A percentile compares a stretch with the other conserved stretches of the same genome.
Conservation (phyloP, 441 rosid species). For the Heliophila coronopifolia region DNA sequence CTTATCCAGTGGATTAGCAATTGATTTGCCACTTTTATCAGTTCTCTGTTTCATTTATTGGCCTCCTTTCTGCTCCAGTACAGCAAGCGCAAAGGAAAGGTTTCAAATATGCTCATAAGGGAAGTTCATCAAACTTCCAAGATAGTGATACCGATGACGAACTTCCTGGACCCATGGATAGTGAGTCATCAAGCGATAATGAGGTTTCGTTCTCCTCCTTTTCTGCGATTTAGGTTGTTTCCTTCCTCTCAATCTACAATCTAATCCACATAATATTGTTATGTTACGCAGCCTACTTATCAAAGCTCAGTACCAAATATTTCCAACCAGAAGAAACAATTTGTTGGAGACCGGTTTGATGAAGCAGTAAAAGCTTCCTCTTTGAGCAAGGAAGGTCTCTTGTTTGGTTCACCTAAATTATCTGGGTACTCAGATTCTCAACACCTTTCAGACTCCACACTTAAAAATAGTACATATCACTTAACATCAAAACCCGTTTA, state of each 20-base stretch:
- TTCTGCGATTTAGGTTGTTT: slow-evolving; percentile 1
- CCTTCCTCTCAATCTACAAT: slow-evolving; percentile 12
- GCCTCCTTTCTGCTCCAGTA: slow-evolving; percentile 35
- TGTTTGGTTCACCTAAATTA: slow-evolving; percentile 34
- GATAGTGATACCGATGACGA: slow-evolving; percentile 37
- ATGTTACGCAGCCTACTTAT: slow-evolving; percentile 35
- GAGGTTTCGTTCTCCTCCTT: slow-evolving; percentile 43
- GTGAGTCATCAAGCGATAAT: slow-evolving; percentile 52
- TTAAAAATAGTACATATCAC: slow-evolving; percentile 6
- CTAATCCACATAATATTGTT: not conserved
- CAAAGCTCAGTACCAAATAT: slow-evolving; percentile 30
- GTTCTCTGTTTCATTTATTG: slow-evolving; percentile 21
- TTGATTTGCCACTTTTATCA: slow-evolving; percentile 1
- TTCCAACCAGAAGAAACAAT: slow-evolving; percentile 46
- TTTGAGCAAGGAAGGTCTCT: slow-evolving; percentile 33
- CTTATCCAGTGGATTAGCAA: slow-evolving; percentile 10
- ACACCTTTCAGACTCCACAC: slow-evolving; percentile 1
- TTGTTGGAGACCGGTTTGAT: slow-evolving; percentile 64
- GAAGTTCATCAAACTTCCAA: slow-evolving; percentile 28
- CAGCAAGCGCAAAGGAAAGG: slow-evolving; percentile 33
- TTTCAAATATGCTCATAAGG: slow-evolving; percentile 32
- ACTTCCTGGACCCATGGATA: slow-evolving; percentile 41
- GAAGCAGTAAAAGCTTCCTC: slow-evolving; percentile 62
- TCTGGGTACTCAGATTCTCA: slow-evolving; percentile 43
- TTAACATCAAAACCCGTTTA: slow-evolving; percentile 14